Evolutionary conservation across 2,329 filamentous ascomycete species (phyloP), one percentile per base, ranked within the genome.

Genomic region (Cladosporium sp.): DNA sequence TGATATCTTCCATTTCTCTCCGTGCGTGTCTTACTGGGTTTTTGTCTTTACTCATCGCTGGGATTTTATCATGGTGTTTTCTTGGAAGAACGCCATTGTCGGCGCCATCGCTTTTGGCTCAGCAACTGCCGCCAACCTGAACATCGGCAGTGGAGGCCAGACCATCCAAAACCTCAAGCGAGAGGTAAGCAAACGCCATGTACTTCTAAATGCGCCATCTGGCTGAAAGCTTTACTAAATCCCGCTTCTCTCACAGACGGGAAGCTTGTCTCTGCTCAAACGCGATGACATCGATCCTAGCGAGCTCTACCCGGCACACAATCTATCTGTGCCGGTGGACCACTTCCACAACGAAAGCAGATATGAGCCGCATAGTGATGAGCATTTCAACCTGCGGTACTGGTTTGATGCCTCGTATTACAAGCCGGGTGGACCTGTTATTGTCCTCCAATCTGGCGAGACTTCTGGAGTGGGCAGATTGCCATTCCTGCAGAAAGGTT

Each of bases 381-480:
- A 68, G 20, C 79, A 71, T 1, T 95, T 89, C 67, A 69, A 80
- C 18, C 72, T 92, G 42, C 80, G 88, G 9, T 95, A 93, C 72
- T 95, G 85, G 85, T 89, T 92, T 59, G 89, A 95, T 62, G 81
- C 84, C 1, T 79, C 78, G 39, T 78, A 87, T 70, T 95, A 95
- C 70, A 77, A 83, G 64, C 71, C 79, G 0, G 89, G 89, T 11
- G 89, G 89, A 0, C 89, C 89, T 0, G 85, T 95, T 42, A 87
- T 95, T 50, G 79, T 95, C 4, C 76, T 95, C 4, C 78, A 84
- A 34, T 79, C 79, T 4, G 89, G 89, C 22, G 89, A 95, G 71
- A 85, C 83, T 0, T 71, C 72, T 53, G 86, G 78, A 7, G 70
- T 66, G n/a, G 80, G 66, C 27, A 78, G 88, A 12, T 71, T 95